Evolutionary conservation across 2,329 filamentous ascomycete genomes (phyloP).

Genomic region (Malbranchea cinnamomea): DNA sequence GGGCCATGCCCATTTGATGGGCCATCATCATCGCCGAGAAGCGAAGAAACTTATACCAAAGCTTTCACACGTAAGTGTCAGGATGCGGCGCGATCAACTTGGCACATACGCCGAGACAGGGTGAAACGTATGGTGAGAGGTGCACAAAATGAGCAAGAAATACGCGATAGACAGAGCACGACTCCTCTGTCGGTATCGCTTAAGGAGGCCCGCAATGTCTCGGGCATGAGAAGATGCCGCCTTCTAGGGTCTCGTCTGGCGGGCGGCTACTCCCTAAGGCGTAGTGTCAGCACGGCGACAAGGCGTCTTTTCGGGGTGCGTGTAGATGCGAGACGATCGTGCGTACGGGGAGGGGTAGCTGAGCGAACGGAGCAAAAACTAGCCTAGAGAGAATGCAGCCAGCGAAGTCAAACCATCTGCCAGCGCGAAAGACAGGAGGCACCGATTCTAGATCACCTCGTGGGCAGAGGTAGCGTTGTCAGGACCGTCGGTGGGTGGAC

Average conservation of each 20-base stretch:
- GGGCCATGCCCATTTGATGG: slow-evolving; percentile 42
- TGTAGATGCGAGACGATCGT: slow-evolving; percentile 4
- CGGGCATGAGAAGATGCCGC: slow-evolving; percentile 20
- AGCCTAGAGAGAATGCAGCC: slow-evolving; percentile 6
- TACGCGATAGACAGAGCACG: slow-evolving; percentile 20
- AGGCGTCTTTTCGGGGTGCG: too few relatives aligned
- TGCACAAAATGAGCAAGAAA: too few relatives aligned
- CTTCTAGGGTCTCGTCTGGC: too few relatives aligned
- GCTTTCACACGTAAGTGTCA: neutral
- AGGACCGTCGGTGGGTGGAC: too few relatives aligned
- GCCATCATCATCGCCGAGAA: slow-evolving; percentile 39
- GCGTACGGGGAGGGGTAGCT: slow-evolving; percentile 5
- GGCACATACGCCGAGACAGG: neutral
- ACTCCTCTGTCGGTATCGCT: slow-evolving; percentile 18
- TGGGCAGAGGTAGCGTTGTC: too few relatives aligned
- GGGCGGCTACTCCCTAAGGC: too few relatives aligned
- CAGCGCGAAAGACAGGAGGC: slow-evolving; percentile 3
- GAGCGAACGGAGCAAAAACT: slow-evolving; percentile 2
- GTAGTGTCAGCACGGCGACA: too few relatives aligned
- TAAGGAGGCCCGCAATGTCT: slow-evolving; percentile 14
- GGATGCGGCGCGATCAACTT: neutral
- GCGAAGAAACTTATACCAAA: slow-evolving; percentile 18
- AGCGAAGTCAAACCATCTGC: slow-evolving; percentile 5
- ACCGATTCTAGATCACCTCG: too few relatives aligned
- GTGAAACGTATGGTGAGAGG: too few relatives aligned